Evolutionary conservation across 768 basidiomycete species (phyloP).

Genomic region (Rhizopogon vinicolor): DNA sequence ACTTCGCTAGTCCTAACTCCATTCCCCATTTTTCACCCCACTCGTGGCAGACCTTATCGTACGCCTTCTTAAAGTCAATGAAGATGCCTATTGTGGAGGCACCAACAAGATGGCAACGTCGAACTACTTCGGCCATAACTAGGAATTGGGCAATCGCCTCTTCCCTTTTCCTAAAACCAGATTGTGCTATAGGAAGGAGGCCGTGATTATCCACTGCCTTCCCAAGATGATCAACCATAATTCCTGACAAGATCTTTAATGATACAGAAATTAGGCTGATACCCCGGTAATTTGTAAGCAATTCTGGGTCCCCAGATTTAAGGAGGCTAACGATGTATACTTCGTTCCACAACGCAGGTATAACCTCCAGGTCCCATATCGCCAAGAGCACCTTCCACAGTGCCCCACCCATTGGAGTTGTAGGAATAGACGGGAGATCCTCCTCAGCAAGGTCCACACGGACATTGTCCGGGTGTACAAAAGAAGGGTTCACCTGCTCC

Average conservation of each 20-base stretch:
- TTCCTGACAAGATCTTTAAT: slow-evolving; percentile 5
- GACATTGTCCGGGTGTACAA: no score
- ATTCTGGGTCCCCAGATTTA: slow-evolving; percentile 9
- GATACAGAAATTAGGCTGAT: slow-evolving; percentile 9
- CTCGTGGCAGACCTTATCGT: slow-evolving; percentile 6
- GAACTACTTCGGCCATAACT: slow-evolving; percentile 8
- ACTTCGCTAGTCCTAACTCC: slow-evolving; percentile 1
- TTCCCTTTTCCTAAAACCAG: slow-evolving; percentile 7
- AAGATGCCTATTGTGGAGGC: slow-evolving; percentile 4
- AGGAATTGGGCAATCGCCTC: slow-evolving; percentile 11
- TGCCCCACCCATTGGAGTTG: neutral
- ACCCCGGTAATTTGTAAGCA: slow-evolving; percentile 6
- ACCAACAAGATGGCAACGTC: neutral
- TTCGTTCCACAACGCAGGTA: slow-evolving; percentile 4
- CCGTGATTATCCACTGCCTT: neutral
- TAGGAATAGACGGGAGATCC: neutral
- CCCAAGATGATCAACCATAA: slow-evolving; percentile 5
- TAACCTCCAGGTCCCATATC: neutral
- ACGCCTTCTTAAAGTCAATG: slow-evolving; percentile 13
- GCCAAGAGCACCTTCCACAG: neutral
- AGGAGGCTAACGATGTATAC: slow-evolving; percentile 5
- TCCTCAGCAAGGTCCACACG: no score
- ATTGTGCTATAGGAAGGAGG: neutral
- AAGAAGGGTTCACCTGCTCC: neutral
- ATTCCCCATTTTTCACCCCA: slow-evolving; percentile 6